Percentiles rank a stretch among this genome's conserved stretches.
phyloP scores from a whole-genome alignment of 2,329 filamentous ascomycete species.

The Trichophyton rubrum region DNA sequence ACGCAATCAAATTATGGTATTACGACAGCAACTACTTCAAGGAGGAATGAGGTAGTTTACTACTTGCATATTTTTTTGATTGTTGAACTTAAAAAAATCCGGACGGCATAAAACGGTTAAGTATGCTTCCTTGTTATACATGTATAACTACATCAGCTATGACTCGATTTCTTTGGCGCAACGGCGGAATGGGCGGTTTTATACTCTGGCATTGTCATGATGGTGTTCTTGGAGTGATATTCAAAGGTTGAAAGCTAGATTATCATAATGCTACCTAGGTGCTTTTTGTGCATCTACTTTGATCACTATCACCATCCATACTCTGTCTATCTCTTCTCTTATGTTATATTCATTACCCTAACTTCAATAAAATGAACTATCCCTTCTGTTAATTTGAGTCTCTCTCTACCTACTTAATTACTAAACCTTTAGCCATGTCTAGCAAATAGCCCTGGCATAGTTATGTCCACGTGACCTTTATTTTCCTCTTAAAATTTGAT shows the following conservation, averaged over 20 bases:
- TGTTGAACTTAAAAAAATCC: neutral
- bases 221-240: neutral
- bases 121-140: constrained; percentile 3
- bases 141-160: neutral
- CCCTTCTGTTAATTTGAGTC: too few relatives aligned
- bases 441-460: too few relatives aligned
- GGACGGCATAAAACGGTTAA: neutral
- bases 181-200: neutral
- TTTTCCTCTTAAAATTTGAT: neutral
- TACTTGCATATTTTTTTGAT: neutral
- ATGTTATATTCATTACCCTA: too few relatives aligned
- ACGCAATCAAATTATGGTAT: constrained; percentile 63
- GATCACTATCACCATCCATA: neutral
- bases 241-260: neutral
- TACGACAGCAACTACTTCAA: constrained; percentile 64
- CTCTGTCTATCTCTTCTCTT: neutral
- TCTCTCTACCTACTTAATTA: too few relatives aligned
- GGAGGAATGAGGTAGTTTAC: constrained; percentile 71
- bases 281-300: neutral
- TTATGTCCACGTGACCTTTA: neutral
- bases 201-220: neutral
- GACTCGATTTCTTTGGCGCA: neutral
- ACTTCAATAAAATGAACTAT: too few relatives aligned
- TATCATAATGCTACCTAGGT: constrained; percentile 1
- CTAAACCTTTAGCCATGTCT: too few relatives aligned